phyloP scores from a whole-genome alignment of 805 yeast species.

The Helenozyma rhizophorensis region DNA sequence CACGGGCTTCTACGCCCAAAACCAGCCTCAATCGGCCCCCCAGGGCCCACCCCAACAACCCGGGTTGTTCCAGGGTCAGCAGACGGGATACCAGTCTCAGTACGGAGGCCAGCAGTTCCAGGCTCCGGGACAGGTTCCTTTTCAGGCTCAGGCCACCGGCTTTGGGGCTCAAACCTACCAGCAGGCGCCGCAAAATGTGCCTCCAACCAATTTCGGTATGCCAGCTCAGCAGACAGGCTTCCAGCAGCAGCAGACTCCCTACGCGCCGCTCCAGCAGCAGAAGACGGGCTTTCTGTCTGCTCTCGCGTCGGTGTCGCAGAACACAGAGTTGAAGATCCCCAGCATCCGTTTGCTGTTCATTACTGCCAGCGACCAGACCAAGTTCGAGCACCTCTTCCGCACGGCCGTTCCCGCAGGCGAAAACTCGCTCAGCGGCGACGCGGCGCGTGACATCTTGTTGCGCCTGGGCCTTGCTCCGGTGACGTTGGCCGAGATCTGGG shows the following conservation, averaged over 20 bases:
- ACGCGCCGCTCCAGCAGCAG: constrained; percentile 29
- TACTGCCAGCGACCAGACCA: constrained; percentile 78
- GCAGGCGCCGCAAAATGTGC: constrained; percentile 13
- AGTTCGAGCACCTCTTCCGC: constrained; percentile 80
- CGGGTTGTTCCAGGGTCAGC: constrained; percentile 17
- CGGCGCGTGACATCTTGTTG: constrained; percentile 75
- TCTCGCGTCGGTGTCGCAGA: constrained; percentile 44
- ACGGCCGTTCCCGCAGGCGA: constrained; percentile 73
- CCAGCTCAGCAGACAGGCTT: constrained; percentile 9
- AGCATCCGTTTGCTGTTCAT: constrained; percentile 77
- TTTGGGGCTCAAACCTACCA: too few relatives aligned
- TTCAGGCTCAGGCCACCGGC: constrained; percentile 23
- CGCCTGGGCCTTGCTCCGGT: constrained; percentile 74
- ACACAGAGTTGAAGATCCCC: constrained; percentile 62
- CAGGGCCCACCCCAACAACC: constrained; percentile 14
- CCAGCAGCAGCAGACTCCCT: constrained; percentile 4
- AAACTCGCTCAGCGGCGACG: constrained; percentile 60
- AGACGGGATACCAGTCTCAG: constrained; percentile 14
- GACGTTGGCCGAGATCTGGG: constrained; percentile 84
- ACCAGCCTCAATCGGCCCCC: constrained; percentile 22
- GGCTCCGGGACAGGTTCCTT: constrained; percentile 20
- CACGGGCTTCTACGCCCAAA: constrained; percentile 24
- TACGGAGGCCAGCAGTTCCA: constrained; percentile 26
- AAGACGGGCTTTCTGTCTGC: constrained; percentile 43
- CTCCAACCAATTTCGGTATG: background rate